These are phyloP conservation scores for Penicillium cinerascens DNA, from an alignment of 495 filamentous ascomycete genomes.

Conservation along the genomic window DNA sequence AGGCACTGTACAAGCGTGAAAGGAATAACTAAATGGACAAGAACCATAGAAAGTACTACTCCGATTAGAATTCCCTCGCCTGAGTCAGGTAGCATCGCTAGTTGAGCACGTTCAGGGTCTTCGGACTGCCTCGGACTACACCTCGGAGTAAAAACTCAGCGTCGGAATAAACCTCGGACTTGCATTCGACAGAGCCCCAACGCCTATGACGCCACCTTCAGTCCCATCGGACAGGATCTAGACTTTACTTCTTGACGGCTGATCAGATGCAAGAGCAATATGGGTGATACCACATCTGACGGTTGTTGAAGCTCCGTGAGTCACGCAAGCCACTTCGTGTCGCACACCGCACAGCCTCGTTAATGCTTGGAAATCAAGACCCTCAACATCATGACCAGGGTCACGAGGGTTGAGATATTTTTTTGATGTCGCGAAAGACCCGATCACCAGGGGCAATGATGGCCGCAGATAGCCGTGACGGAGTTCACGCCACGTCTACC, in stretches of 20 bases:
- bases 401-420: background rate
- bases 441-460: no score
- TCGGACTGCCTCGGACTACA: constrained; percentile 2
- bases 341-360: background rate
- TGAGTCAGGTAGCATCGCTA: constrained; percentile 8
- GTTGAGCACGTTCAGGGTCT: background rate
- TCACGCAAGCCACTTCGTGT: background rate
- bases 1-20: background rate
- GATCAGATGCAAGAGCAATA: background rate
- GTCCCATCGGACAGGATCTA: background rate
- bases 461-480: constrained; percentile 4
- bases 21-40: background rate
- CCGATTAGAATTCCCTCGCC: constrained; percentile 4
- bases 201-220: constrained; percentile 4
- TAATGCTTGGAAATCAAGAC: background rate
- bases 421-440: no score
- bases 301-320: background rate
- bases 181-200: background rate
- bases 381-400: background rate
- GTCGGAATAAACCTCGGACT: constrained; percentile 1
- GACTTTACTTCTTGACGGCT: background rate
- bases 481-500: background rate
- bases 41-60: background rate
- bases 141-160: constrained; percentile 4
- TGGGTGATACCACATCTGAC: background rate